phyloP scores from a whole-genome alignment of 192 early-diverging fungal genomes.

The Funneliformis geosporum region DNA sequence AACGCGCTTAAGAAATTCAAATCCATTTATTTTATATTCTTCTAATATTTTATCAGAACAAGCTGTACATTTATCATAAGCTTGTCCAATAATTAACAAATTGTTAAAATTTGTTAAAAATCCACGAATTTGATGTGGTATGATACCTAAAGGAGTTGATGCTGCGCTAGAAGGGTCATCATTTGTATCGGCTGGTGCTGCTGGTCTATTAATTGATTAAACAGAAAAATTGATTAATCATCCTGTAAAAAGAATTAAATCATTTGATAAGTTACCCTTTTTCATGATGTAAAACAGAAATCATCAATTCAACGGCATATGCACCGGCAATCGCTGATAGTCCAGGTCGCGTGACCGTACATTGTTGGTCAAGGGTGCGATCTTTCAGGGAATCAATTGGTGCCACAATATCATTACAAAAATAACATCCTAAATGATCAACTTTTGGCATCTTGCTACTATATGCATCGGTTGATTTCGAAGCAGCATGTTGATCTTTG shows the following conservation, averaged over 20 bases:
- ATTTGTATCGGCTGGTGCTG: constrained; percentile 54
- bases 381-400: constrained; percentile 91
- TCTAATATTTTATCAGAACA: constrained; percentile 73
- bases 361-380: constrained; percentile 96
- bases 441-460: constrained; percentile 15
- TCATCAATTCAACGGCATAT: constrained; percentile 87
- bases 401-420: constrained; percentile 98
- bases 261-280: constrained; percentile 53
- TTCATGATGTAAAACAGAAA: constrained; percentile 83
- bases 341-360: constrained; percentile 96
- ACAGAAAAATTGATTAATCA: neutral
- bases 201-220: constrained; percentile 40
- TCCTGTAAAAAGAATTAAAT: neutral
- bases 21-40: constrained; percentile 66
- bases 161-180: neutral
- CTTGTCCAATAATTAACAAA: constrained; percentile 77
- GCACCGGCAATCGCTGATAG: constrained; percentile 88
- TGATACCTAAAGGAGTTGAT: constrained; percentile 61
- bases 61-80: constrained; percentile 89
- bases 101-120: constrained; percentile 86
- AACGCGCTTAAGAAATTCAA: constrained; percentile 73
- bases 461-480: constrained; percentile 13
- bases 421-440: constrained; percentile 88
- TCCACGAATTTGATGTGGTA: constrained; percentile 95
- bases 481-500: constrained; percentile 30